Conservation (phyloP, 129 eudicot species). For the Tanacetum coccineum region DNA sequence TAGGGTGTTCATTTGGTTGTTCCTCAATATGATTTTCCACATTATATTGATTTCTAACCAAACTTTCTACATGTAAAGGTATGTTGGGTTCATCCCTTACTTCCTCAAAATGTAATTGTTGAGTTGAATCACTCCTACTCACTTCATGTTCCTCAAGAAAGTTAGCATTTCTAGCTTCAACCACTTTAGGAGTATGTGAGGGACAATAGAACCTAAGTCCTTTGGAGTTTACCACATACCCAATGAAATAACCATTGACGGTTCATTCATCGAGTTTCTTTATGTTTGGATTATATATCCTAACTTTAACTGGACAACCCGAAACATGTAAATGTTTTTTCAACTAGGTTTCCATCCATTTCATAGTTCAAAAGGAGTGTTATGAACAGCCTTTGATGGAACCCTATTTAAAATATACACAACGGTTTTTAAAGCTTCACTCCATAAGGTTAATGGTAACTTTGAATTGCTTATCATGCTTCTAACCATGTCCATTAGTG, state of each 20-base stretch:
- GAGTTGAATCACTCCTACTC: background rate
- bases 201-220: background rate
- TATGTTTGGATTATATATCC: background rate
- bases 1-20: background rate
- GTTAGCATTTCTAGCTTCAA: background rate
- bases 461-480: slow-evolving; percentile 4
- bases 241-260: background rate
- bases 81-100: background rate
- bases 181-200: background rate
- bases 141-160: background rate
- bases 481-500: background rate
- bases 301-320: background rate
- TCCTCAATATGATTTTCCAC: background rate
- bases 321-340: background rate
- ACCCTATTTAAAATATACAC: background rate
- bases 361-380: background rate
- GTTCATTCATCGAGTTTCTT: background rate
- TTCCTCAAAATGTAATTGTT: background rate
- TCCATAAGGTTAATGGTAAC: background rate
- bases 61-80: background rate
- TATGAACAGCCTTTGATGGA: background rate
- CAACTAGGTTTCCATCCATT: slow-evolving; percentile 2
- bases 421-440: background rate
- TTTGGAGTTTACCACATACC: background rate
- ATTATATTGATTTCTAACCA: background rate